Conservation (phyloP, 306 rosid genomes). For the Abrus precatorius region DNA sequence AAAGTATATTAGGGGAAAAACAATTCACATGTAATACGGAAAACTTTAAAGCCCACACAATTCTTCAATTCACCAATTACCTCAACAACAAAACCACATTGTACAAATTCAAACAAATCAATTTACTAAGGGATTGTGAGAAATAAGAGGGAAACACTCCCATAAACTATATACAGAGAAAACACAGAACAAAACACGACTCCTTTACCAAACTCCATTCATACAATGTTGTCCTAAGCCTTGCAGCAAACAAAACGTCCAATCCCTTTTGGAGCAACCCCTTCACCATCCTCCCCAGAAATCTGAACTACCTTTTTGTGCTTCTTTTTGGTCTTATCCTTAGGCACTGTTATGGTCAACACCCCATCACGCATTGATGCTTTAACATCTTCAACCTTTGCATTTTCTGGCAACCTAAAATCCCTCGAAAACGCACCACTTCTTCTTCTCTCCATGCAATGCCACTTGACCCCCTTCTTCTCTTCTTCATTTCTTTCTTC, state of each 20-base stretch:
- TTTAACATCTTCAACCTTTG: slow-evolving; percentile 60
- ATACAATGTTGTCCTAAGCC: slow-evolving; percentile 45
- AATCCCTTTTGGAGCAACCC: slow-evolving; percentile 55
- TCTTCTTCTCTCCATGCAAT: slow-evolving; percentile 63
- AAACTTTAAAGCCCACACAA: too few species aligned
- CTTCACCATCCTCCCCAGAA: slow-evolving; percentile 45
- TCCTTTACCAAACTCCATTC: too few species aligned
- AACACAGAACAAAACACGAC: not conserved
- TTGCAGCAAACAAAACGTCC: slow-evolving; percentile 69
- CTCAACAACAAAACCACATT: too few species aligned
- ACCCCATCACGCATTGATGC: slow-evolving; percentile 71
- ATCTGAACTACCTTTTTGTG: slow-evolving; percentile 47
- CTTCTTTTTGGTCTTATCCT: slow-evolving; percentile 56
- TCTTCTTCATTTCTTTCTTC: slow-evolving; percentile 30
- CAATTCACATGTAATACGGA: too few species aligned
- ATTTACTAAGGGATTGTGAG: not conserved
- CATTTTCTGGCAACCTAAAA: slow-evolving; percentile 69
- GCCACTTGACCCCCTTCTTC: slow-evolving; percentile 58
- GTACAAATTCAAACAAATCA: too few species aligned
- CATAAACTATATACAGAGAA: not conserved
- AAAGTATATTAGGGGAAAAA: too few species aligned
- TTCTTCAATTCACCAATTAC: too few species aligned
- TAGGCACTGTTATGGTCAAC: slow-evolving; percentile 57
- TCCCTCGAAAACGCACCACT: slow-evolving; percentile 50
- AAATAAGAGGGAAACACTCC: not conserved